Evolutionary conservation across 1,139 yeast genomes (phyloP).

Genomic region (Geotrichum klebahnii): DNA sequence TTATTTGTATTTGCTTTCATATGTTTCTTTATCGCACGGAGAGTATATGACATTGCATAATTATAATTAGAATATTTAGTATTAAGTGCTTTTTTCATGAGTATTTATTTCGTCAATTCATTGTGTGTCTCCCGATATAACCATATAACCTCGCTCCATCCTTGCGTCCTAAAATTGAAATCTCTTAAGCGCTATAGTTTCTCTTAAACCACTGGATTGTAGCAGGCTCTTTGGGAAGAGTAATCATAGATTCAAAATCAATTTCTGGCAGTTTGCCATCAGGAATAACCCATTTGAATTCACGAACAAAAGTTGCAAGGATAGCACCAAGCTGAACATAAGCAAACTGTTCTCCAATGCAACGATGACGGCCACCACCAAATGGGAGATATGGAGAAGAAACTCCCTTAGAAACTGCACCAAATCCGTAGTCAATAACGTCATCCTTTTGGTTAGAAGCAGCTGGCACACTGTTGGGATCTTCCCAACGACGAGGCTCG

Average conservation of each 20-base stretch:
- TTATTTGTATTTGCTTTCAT: constrained; percentile 38
- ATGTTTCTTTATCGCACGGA: constrained; percentile 35
- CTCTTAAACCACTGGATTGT: constrained; percentile 59
- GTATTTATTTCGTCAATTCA: not conserved
- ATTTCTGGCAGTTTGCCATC: constrained; percentile 65
- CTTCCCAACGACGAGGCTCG: constrained; percentile 84
- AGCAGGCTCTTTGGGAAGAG: constrained; percentile 81
- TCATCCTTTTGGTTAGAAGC: constrained; percentile 34
- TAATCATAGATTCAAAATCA: constrained; percentile 91
- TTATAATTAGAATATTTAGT: not conserved
- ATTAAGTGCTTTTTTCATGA: not conserved
- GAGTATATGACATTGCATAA: constrained; percentile 29
- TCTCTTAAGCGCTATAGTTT: constrained; percentile 12
- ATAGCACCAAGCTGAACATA: constrained; percentile 88
- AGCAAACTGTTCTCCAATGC: constrained; percentile 98
- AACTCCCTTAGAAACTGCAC: constrained; percentile 93
- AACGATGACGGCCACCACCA: constrained; percentile 99
- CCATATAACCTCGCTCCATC: constrained; percentile 25
- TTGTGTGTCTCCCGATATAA: not conserved
- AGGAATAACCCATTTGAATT: constrained; percentile 67
- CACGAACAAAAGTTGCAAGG: constrained; percentile 69
- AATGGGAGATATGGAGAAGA: constrained; percentile 93
- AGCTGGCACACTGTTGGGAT: constrained; percentile 43
- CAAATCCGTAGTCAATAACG: constrained; percentile 87
- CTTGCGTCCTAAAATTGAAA: constrained; percentile 26